Evolutionary conservation across 179 eudicot species (phyloP).

Genomic region (Silene noctiflora): DNA sequence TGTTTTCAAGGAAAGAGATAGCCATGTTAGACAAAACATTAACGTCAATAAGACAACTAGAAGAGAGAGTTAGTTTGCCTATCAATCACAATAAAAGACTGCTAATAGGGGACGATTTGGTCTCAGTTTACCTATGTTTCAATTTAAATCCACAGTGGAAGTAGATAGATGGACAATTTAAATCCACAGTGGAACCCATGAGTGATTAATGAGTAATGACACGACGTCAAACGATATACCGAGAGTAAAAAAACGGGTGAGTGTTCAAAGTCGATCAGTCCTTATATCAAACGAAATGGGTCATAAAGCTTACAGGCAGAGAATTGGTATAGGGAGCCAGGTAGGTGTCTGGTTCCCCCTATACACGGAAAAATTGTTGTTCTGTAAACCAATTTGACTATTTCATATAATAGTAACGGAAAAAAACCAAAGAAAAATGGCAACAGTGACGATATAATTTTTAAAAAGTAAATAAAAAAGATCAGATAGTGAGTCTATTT

Average conservation of each 20-base stretch:
- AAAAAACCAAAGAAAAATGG: neutral
- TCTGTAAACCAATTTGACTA: neutral
- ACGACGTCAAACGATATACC: neutral
- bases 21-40: constrained; percentile 7
- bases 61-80: neutral
- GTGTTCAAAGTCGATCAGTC: neutral
- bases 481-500: no score
- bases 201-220: neutral
- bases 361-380: neutral
- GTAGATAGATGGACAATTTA: neutral
- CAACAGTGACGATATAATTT: neutral
- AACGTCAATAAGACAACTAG: neutral
- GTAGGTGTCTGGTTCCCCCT: neutral
- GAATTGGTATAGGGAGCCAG: neutral
- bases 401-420: neutral
- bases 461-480: no score
- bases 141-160: neutral
- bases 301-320: neutral
- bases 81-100: neutral
- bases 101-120: no score
- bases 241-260: neutral
- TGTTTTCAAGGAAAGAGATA: constrained; percentile 26
- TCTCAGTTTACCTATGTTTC: no score
- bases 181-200: neutral
- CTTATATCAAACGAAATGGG: neutral